Evolutionary conservation across 2,329 filamentous ascomycete species (phyloP), one percentile per base, ranked within the genome.

Genomic region (Beauveria varroae): DNA sequence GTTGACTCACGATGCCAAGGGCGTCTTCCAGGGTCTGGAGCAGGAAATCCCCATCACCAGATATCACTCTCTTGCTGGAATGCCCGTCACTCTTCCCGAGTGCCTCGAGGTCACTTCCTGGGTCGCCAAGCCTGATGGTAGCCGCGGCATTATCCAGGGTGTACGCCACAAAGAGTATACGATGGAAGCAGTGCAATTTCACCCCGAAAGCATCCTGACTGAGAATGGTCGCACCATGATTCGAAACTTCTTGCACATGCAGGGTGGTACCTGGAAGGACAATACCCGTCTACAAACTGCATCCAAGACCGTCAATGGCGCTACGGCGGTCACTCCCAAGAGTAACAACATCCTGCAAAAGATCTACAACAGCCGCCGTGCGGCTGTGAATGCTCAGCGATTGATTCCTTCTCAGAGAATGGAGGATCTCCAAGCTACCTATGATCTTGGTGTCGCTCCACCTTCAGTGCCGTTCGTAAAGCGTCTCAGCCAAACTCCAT

Each of bases 151-250:
- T 63, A 99, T 99, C 68, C 97, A 98, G 89, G 95, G 95, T 52
- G 90, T 99, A 51, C 87, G 95, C 51, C 95, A 99, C 79, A 96
- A 93, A 78, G 85, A 95, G 70, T 89, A 88, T 69, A 84, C 90
- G 1, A 82, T 98, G n/a, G 95, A 99, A 74, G 95, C 93, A 46
- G 95, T 99, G 18, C 95, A 99, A 71, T 99, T 98, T 68, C 95
- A 99, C 68, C 95, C 95, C 0, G 95, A 99, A 75, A 98, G 93
- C 72, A 99, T 99, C 62, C 78, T 99, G 57, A 97, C 93, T 0
- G 91, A 89, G 51, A 86, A 95, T 62, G 95, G 96, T 3, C 87
- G 93, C 41, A 77, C 83, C 41, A 97, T 99, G 90, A 85, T 99
- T 71, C 87, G 86, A 70, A 99, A 98, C 74, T 99, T 99, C 73